Base-by-base conservation (phyloP, 179 eudicot genomes). In the Sideroxylon spinosum region DNA sequence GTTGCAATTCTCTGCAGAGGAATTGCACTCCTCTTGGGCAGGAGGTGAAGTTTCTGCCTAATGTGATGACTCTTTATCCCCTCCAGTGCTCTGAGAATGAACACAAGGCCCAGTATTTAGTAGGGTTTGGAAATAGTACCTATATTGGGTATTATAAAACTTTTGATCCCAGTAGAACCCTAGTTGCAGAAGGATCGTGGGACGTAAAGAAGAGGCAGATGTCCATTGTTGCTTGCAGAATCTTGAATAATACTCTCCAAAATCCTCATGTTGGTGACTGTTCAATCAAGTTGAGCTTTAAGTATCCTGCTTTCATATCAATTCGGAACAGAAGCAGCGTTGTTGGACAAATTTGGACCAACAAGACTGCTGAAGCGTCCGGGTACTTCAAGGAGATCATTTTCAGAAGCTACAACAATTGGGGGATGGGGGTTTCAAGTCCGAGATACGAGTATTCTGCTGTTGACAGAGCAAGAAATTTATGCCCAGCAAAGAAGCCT, bases 311-410 rank as follows among this genome's bases (percentile, higher is more conserved):
- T 19, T 67, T 81, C 22, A 81, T 86, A 86, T 77, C 90, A 9
- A 85, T 93, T 50, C 84, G 81, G 73, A 81, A 76, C 50, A 82
- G 82, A 19, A 66, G 80, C 77, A 75, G 49, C 7, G 59, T 87
- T 53, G 75, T 83, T 19, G 97, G 97, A 6, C 80, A 85, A 55
- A 70, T 93, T 32, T 89, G 97, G 97, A 88, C 85, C 63, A 82
- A 56, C 53, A 89, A 87, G 79, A 75, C 78, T 75, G 87, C 57
- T 7, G 76, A 44, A 50, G 90, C 83, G 59, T 37, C 73, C 0
- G 89, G 90, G 9, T 88, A 89, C 75, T 90, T 90, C 70, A 82
- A 79, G 26, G 85, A 46, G 26, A 79, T 83, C 29, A 81, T 64
- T 10, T 79, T 93, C 57, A 74, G 70, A 68, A 86, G 82, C 77